Evolutionary conservation across 2,329 filamentous ascomycete species (phyloP), one percentile per base, ranked within the genome.

Genomic region (Knufia petricola): DNA sequence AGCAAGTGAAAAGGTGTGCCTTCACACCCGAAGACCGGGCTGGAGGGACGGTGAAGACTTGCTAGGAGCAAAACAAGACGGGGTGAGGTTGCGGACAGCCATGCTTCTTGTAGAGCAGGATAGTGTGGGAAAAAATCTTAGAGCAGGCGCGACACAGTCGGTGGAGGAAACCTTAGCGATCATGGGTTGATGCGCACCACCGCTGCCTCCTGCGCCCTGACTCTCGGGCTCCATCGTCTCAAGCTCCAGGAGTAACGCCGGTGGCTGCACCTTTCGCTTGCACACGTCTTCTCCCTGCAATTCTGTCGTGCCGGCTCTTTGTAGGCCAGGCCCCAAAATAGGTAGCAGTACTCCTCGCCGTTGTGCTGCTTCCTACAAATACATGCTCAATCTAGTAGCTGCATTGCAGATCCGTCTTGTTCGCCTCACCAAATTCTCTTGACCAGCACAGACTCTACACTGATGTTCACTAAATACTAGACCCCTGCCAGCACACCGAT

Each of bases 1-100:
- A 50, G 49, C 49, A 45, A 41, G 43, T 46, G 39, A 40, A 45
- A 46, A 24, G 32, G 32, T 20, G 42, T 46, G 44, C 44, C 44
- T 47, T 47, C 44, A 39, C 32, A 39, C 44, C 44, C 44, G 34
- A 38, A 30, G 21, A 23, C 32, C 32, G 44, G 44, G 36, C 44
- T 47, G 44, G 44, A 47, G 44, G 44, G 17, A 47, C 32, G 44
- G 44, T 47, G 32, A 47, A 20, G 34, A 17, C 44, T 47, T 47
- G 44, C 44, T 47, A 30, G 21, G 31, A 30, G 21, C 23, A 28
- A 17, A 30, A n/a, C n/a, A 12, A 30, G 17, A 28, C n/a, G 17
- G 39, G 44, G 10, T 38, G 32, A 30, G 34, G 21, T 15, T 38
- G 34, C 9, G 21, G 44, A 39, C 3, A 47, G 31, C 32, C 44